A percentile compares a stretch with the other conserved stretches of the same genome.
Conservation (phyloP, 2,329 filamentous ascomycete genomes). For the Ceratocystis harringtonii region DNA sequence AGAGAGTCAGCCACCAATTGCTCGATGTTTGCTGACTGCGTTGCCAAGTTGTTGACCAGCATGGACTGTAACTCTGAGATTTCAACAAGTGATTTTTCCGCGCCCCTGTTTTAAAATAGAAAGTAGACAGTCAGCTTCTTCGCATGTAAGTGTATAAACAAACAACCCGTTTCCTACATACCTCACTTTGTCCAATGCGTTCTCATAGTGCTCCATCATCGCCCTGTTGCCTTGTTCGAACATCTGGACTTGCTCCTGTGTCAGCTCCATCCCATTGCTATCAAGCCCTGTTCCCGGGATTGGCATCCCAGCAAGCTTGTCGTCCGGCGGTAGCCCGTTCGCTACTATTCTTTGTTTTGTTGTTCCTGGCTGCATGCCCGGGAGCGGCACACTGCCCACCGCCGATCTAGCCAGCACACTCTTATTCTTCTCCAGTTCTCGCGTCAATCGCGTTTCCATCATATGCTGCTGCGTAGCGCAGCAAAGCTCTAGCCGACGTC, state of each 20-base stretch:
- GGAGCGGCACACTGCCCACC: slow-evolving; percentile 17
- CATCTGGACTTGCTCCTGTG: slow-evolving; percentile 74
- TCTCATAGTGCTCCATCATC: slow-evolving; percentile 87
- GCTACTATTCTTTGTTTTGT: not conserved
- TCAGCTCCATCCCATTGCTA: slow-evolving; percentile 39
- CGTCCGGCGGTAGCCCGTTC: slow-evolving; percentile 13
- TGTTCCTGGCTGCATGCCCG: slow-evolving; percentile 17
- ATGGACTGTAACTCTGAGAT: slow-evolving; percentile 86
- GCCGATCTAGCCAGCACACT: slow-evolving; percentile 60
- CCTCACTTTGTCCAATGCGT: slow-evolving; percentile 87
- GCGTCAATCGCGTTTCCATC: slow-evolving; percentile 77
- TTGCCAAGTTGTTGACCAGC: slow-evolving; percentile 69
- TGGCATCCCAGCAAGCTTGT: slow-evolving; percentile 19
- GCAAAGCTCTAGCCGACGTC: slow-evolving; percentile 59
- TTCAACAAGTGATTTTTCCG: slow-evolving; percentile 79
- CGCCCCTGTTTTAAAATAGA: slow-evolving; percentile 41
- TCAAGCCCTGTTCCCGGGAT: slow-evolving; percentile 13
- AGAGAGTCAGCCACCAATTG: slow-evolving; percentile 74
- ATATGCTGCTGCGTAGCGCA: slow-evolving; percentile 70
- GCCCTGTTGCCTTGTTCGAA: slow-evolving; percentile 88
- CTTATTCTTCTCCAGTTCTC: slow-evolving; percentile 80
- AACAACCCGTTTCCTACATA: slow-evolving; percentile 32
- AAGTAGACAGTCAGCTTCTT: slow-evolving; percentile 3
- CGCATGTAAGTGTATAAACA: not conserved
- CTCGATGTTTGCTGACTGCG: slow-evolving; percentile 78